Percentiles rank a stretch among this genome's conserved stretches.
These are phyloP conservation scores for Termitomyces sp. DNA, from an alignment of 1,284 basidiomycete genomes.

Conservation along the genomic window DNA sequence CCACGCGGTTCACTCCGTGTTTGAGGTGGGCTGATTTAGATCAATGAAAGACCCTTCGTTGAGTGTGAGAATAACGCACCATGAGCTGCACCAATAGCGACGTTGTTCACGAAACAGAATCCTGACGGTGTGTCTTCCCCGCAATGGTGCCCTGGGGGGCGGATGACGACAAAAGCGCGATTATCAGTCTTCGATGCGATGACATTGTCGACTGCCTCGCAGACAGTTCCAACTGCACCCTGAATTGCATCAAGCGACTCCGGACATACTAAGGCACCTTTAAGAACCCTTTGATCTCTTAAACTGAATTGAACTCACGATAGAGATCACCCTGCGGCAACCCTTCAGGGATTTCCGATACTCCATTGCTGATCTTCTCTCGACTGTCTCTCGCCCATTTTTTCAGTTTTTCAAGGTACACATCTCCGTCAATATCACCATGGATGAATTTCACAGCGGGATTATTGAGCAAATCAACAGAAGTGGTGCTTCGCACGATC, in stretches of 20 bases:
- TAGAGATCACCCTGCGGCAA: slow-evolving; percentile 82
- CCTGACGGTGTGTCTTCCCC: slow-evolving; percentile 85
- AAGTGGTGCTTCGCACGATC: slow-evolving; percentile 49
- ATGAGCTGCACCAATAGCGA: slow-evolving; percentile 85
- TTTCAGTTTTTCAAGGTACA: slow-evolving; percentile 60
- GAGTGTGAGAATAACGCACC: slow-evolving; percentile 40
- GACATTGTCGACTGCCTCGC: slow-evolving; percentile 79
- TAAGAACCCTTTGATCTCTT: background rate
- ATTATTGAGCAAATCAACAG: slow-evolving; percentile 51
- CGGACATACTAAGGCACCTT: slow-evolving; percentile 52
- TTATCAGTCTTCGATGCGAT: slow-evolving; percentile 24
- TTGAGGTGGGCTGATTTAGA: slow-evolving; percentile 63
- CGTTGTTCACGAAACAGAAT: slow-evolving; percentile 95
- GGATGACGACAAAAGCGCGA: slow-evolving; percentile 77
- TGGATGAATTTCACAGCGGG: slow-evolving; percentile 72
- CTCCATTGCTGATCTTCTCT: slow-evolving; percentile 59
- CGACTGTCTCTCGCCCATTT: slow-evolving; percentile 61
- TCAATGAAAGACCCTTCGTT: background rate
- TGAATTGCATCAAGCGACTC: slow-evolving; percentile 68
- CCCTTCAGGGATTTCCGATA: slow-evolving; percentile 75
- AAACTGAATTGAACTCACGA: slow-evolving; percentile 42
- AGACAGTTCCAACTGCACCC: slow-evolving; percentile 75
- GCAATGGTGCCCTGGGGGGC: slow-evolving; percentile 92
- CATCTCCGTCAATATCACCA: slow-evolving; percentile 61
- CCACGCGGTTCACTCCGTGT: slow-evolving; percentile 73